phyloP scores from a whole-genome alignment of 2,329 filamentous ascomycete species.

The Alternaria consortialis region DNA sequence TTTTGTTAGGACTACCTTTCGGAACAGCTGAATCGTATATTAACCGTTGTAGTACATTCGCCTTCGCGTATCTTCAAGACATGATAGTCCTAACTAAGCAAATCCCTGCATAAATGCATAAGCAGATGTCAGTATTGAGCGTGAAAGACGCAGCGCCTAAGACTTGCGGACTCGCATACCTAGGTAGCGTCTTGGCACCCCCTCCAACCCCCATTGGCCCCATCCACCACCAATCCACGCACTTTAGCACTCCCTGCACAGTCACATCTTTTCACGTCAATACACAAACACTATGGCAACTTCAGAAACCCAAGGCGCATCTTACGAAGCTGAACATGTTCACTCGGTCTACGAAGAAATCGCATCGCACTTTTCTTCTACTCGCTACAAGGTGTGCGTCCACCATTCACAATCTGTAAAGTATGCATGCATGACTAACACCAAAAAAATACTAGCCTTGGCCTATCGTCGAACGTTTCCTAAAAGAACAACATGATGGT shows the following conservation, averaged over 20 bases:
- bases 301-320: constrained; percentile 52
- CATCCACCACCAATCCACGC: neutral
- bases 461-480: constrained; percentile 87
- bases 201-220: constrained; percentile 16
- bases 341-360: constrained; percentile 92
- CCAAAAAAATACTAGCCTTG: constrained; percentile 69
- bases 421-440: constrained; percentile 22
- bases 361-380: constrained; percentile 83
- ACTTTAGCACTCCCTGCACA: neutral
- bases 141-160: neutral
- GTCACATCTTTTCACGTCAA: neutral
- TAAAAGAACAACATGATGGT: constrained; percentile 71
- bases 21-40: too few species aligned
- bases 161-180: neutral
- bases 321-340: constrained; percentile 87
- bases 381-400: constrained; percentile 70
- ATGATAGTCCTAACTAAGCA: too few species aligned
- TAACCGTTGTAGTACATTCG: too few species aligned
- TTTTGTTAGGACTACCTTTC: too few species aligned
- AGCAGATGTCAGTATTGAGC: neutral
- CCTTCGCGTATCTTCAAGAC: too few species aligned
- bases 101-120: neutral
- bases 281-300: constrained; percentile 27
- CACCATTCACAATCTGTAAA: neutral
- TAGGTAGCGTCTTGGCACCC: constrained; percentile 15